Percentiles rank a stretch among this genome's conserved stretches.
These are phyloP conservation scores for Colletotrichum tabaci DNA, from an alignment of 2,329 filamentous ascomycete genomes.

Conservation along the genomic window DNA sequence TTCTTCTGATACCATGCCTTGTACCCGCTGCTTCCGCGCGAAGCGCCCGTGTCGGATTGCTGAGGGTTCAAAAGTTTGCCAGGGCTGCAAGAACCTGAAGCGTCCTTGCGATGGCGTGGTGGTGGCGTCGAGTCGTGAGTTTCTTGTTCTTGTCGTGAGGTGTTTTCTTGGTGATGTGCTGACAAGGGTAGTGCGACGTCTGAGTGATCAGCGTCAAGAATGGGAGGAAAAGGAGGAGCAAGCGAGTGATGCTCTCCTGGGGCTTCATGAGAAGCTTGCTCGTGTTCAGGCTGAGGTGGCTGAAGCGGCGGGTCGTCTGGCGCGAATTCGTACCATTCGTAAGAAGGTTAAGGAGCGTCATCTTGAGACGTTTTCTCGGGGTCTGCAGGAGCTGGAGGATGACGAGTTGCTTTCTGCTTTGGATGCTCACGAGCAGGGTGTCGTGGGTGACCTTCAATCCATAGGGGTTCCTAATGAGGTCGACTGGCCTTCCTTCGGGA, in stretches of 20 bases:
- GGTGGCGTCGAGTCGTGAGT: neutral
- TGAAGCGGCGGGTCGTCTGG: neutral
- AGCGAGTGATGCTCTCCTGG: neutral
- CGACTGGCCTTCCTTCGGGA: neutral
- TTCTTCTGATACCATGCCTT: conserved; percentile 1
- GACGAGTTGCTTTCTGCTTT: neutral
- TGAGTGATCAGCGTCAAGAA: conserved; percentile 4
- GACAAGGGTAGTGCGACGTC: neutral
- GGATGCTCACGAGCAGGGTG: neutral
- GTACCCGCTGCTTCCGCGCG: neutral
- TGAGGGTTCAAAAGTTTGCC: neutral
- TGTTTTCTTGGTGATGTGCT: neutral
- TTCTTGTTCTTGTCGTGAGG: neutral
- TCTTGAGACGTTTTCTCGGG: neutral
- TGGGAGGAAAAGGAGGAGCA: conserved; percentile 1
- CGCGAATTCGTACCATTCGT: neutral
- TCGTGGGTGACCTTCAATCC: neutral
- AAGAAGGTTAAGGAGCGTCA: neutral
- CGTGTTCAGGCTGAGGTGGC: neutral
- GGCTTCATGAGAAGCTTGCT: neutral
- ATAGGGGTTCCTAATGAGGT: neutral
- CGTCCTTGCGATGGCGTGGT: conserved; percentile 1
- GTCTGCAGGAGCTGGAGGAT: neutral
- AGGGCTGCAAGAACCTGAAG: conserved; percentile 2
- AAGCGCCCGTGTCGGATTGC: neutral